phyloP scores from a whole-genome alignment of 768 basidiomycete species.

The Boletus vinaceobasis region DNA sequence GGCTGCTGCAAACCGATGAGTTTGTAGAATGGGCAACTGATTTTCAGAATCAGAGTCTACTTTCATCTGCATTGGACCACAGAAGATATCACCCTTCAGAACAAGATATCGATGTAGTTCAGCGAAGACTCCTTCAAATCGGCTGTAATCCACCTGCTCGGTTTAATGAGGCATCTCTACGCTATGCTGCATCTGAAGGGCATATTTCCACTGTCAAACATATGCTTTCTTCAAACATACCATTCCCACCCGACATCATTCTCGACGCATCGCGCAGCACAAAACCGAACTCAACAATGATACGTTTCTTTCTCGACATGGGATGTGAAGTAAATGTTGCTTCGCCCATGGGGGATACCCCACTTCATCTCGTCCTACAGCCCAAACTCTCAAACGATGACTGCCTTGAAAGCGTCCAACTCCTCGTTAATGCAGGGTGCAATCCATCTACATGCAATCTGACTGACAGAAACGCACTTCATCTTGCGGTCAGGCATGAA shows the following conservation, averaged over 20 bases:
- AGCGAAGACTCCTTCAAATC: slow-evolving; percentile 6
- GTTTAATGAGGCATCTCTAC: background rate
- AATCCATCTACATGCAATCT: background rate
- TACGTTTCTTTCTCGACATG: background rate
- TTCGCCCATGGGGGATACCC: background rate
- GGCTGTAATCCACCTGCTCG: background rate
- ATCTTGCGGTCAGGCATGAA: background rate
- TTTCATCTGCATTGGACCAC: background rate
- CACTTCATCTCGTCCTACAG: background rate
- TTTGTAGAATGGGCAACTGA: slow-evolving; percentile 9
- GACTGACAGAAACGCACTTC: background rate
- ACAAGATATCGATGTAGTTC: background rate
- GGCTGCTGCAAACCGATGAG: slow-evolving; percentile 1
- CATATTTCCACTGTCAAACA: background rate
- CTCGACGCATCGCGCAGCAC: background rate
- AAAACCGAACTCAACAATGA: background rate
- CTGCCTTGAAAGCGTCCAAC: background rate
- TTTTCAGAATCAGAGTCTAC: background rate
- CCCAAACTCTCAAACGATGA: background rate
- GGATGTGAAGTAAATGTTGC: background rate
- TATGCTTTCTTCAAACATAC: background rate
- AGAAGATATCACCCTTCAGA: background rate
- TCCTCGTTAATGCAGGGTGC: slow-evolving; percentile 10
- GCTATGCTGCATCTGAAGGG: background rate
- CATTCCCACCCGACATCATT: slow-evolving; percentile 1